These are phyloP conservation scores for Spirogloea muscicola DNA, from an alignment of 139 green algal genomes.

Conservation along the genomic window DNA sequence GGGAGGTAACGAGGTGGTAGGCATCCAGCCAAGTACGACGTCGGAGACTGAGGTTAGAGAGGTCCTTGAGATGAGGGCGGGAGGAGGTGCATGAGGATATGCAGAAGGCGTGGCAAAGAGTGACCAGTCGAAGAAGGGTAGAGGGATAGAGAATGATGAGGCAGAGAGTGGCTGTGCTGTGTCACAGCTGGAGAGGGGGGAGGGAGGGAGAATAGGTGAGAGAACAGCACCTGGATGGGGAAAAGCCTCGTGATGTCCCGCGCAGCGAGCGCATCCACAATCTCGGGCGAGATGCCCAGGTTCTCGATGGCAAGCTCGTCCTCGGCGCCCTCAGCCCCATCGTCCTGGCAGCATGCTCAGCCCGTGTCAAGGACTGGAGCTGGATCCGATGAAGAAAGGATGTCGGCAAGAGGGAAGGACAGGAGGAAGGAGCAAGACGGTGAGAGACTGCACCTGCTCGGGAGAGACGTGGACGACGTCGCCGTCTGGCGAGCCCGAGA, in stretches of 20 bases:
- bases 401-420: too few relatives aligned
- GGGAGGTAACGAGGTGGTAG: background rate
- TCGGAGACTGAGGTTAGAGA: background rate
- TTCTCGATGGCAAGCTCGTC: constrained; percentile 25
- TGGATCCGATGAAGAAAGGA: too few relatives aligned
- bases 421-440: too few relatives aligned
- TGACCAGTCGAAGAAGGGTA: background rate
- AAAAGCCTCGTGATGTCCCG: constrained; percentile 33
- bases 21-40: background rate
- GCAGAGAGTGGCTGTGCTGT: background rate
- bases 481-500: too few relatives aligned
- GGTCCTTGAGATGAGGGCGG: background rate
- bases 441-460: too few relatives aligned
- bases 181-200: background rate
- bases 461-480: too few relatives aligned
- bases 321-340: background rate
- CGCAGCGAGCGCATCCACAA: constrained; percentile 21
- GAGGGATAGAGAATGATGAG: background rate
- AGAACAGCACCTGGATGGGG: constrained; percentile 40
- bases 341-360: too few relatives aligned
- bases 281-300: constrained; percentile 16
- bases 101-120: background rate
- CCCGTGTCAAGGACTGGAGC: too few relatives aligned
- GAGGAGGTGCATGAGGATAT: background rate
- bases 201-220: background rate